Conservation (phyloP, 2,329 filamentous ascomycete species). For the Trichoderma semiorbis region DNA sequence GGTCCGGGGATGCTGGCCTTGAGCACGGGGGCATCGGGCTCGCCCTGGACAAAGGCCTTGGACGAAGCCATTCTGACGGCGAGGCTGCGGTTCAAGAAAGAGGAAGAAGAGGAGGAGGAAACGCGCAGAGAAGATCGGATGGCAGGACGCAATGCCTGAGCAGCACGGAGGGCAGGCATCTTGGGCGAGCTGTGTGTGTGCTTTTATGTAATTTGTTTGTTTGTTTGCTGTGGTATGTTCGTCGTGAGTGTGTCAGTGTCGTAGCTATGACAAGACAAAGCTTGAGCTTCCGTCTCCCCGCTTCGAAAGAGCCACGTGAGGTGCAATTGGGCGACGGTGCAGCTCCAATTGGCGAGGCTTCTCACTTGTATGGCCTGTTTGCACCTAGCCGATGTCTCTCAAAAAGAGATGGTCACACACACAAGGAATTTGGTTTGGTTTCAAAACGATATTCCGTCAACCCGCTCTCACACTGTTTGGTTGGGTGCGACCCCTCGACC, state of each 20-base stretch:
- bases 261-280: neutral
- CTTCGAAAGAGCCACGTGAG: neutral
- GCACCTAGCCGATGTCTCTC: neutral
- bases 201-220: neutral
- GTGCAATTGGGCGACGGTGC: neutral
- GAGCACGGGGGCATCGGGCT: constrained; percentile 51
- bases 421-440: neutral
- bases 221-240: neutral
- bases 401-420: neutral
- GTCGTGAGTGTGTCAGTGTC: neutral
- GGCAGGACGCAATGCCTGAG: constrained; percentile 23
- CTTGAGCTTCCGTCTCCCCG: neutral
- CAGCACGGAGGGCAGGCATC: constrained; percentile 32
- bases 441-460: neutral
- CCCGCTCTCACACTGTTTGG: neutral
- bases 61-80: constrained; percentile 31
- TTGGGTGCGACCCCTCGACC: neutral
- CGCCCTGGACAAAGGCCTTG: constrained; percentile 43
- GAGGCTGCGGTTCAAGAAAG: constrained; percentile 24
- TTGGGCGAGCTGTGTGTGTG: neutral
- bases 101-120: constrained; percentile 11
- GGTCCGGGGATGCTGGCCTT: constrained; percentile 71
- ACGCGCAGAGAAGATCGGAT: neutral
- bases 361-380: neutral
- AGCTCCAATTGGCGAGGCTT: neutral